phyloP scores from a whole-genome alignment of 371 early-diverging fungal species.

The Chytridium lagenaria region DNA sequence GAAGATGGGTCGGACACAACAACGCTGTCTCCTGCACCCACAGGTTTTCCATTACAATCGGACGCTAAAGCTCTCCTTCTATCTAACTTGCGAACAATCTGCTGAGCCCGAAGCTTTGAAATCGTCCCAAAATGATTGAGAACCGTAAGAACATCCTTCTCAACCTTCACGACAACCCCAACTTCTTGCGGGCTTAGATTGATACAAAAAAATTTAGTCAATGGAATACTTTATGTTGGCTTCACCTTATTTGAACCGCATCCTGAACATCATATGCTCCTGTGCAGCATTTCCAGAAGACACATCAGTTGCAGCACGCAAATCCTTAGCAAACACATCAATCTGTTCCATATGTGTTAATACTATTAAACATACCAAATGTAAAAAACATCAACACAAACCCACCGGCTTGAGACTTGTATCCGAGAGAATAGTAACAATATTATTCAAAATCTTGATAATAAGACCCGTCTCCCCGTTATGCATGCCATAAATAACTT shows the following conservation, averaged over 20 bases:
- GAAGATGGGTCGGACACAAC: slow-evolving; percentile 64
- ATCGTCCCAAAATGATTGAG: slow-evolving; percentile 81
- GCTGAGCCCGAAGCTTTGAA: slow-evolving; percentile 71
- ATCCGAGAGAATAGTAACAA: slow-evolving; percentile 85
- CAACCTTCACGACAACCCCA: slow-evolving; percentile 87
- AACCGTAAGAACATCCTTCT: slow-evolving; percentile 74
- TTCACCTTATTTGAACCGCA: slow-evolving; percentile 83
- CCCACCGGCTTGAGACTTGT: slow-evolving; percentile 63
- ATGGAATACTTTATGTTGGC: slow-evolving; percentile 36
- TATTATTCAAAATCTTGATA: slow-evolving; percentile 74
- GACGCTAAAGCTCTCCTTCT: slow-evolving; percentile 74
- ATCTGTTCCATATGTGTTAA: slow-evolving; percentile 55
- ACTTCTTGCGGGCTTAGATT: slow-evolving; percentile 48
- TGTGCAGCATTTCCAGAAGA: slow-evolving; percentile 52
- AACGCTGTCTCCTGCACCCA: slow-evolving; percentile 83
- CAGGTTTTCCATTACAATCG: slow-evolving; percentile 75
- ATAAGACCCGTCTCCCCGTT: slow-evolving; percentile 90
- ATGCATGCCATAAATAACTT: slow-evolving; percentile 90
- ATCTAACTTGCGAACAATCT: slow-evolving; percentile 72
- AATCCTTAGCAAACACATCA: slow-evolving; percentile 87
- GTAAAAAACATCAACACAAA: slow-evolving; percentile 46
- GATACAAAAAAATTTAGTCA: slow-evolving; percentile 19
- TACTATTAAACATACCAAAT: slow-evolving; percentile 73
- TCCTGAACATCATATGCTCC: slow-evolving; percentile 83
- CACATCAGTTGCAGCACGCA: slow-evolving; percentile 75